Conservation (phyloP, 1,139 yeast genomes). For the Arxiozyma slooffiae region DNA sequence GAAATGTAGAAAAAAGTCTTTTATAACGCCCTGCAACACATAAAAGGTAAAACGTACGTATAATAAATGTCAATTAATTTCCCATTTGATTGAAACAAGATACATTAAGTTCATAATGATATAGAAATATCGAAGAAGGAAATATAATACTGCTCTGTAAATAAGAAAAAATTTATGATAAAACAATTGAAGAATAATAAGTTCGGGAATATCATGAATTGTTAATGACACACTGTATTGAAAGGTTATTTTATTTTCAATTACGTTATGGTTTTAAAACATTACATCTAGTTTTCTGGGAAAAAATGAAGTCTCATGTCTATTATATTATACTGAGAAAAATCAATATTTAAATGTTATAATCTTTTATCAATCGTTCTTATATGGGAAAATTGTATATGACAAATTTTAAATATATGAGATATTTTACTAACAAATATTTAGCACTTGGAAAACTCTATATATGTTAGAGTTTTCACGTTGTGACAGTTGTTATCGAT, state of each 20-base stretch:
- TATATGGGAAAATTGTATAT: neutral
- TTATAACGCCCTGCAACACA: slow-evolving; percentile 1
- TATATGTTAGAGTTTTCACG: neutral
- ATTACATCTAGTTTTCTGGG: neutral
- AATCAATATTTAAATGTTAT: no score
- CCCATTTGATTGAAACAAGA: neutral
- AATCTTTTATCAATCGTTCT: neutral
- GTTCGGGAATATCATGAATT: neutral
- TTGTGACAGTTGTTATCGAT: neutral
- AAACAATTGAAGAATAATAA: no score
- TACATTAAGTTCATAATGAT: neutral
- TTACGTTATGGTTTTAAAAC: neutral
- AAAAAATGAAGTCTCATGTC: no score
- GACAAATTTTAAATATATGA: neutral
- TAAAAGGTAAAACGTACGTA: slow-evolving; percentile 15
- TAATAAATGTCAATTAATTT: neutral
- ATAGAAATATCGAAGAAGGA: neutral
- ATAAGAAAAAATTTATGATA: no score
- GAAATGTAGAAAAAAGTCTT: no score
- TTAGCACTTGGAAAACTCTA: neutral
- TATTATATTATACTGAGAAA: no score
- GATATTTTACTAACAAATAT: neutral
- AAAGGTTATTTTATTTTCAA: no score
- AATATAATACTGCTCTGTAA: neutral
- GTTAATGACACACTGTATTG: neutral